Base-by-base conservation (phyloP, 768 basidiomycete genomes). In the Calocera viscosa region DNA sequence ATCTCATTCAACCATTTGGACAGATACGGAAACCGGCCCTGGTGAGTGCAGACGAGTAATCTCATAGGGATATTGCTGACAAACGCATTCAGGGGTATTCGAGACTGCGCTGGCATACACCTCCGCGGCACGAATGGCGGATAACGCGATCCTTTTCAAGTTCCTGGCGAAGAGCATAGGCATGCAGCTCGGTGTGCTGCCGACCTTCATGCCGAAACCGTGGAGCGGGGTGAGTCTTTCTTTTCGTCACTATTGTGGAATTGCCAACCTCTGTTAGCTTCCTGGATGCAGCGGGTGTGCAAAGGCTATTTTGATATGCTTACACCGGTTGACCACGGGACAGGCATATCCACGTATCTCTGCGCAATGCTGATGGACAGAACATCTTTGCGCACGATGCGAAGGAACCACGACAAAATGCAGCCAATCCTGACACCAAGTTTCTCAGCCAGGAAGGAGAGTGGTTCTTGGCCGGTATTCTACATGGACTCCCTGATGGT, bases 201-300 rank as follows among this genome's bases (percentile, higher is more conserved):
- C 96, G 1, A 95, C 91, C 68, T 99, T 99, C 77, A 98, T 97
- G 95, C 94, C 94, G 0, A 97, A 97, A 72, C 94, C 94, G 28
- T 96, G 91, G 90, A 87, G 86, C 34, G 86, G 91, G 72, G 93
- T 94, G 73, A 73, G 88, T 63, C 32, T 40, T 3, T 33, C 3
- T 66, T 19, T 43, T 40, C 35, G 22, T 35, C 47, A 33, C n/a
- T 63, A 63, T 35, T 72, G 49, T 67, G 33, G 40, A 65, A 8
- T 11, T 26, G 7, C 14, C 67, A 16, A 68, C 66, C 30, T 35
- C 40, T 10, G 11, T 39, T 71, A 96, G 90, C 83, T 97, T 70
- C 94, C 96, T 38, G 96, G 96, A 1, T 94, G 92, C 74, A 94
- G 92, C 70, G 96, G 95, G 92, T 91, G 49, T 69, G 81, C 72